These are phyloP conservation scores for Penicillium sp. DNA, from an alignment of 2,329 filamentous ascomycete genomes.

Conservation along the genomic window DNA sequence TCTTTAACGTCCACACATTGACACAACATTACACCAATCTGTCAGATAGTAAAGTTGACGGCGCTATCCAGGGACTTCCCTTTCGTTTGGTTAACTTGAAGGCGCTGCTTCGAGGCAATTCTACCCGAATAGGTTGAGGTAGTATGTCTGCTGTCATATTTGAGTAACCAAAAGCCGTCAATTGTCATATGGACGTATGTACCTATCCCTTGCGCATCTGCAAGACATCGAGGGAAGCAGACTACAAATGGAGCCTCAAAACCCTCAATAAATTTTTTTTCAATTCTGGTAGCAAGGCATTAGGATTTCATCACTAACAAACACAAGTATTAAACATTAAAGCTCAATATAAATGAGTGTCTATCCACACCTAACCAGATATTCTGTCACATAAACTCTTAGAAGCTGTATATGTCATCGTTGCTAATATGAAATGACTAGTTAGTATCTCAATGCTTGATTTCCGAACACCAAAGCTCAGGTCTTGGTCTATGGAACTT, in stretches of 20 bases:
- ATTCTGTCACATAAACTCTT: background rate
- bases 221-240: background rate
- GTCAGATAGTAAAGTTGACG: too few relatives aligned
- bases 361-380: background rate
- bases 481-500: slow-evolving; percentile 23
- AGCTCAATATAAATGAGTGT: background rate
- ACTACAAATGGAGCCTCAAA: background rate
- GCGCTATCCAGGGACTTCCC: too few relatives aligned
- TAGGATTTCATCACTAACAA: background rate
- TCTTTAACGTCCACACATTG: too few relatives aligned
- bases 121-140: too few relatives aligned
- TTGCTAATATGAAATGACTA: background rate
- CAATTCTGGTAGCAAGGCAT: background rate
- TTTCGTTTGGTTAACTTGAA: too few relatives aligned
- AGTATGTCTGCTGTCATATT: too few relatives aligned
- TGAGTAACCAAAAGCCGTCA: too few relatives aligned
- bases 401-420: background rate
- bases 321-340: background rate
- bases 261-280: too few relatives aligned
- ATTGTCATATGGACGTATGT: too few relatives aligned
- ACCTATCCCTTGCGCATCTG: background rate
- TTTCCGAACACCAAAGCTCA: too few relatives aligned
- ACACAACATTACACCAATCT: too few relatives aligned
- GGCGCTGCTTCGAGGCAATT: too few relatives aligned
- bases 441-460: background rate